Evolutionary conservation across 192 early-diverging fungal genomes (phyloP).

Genomic region (Backusella luteola): DNA sequence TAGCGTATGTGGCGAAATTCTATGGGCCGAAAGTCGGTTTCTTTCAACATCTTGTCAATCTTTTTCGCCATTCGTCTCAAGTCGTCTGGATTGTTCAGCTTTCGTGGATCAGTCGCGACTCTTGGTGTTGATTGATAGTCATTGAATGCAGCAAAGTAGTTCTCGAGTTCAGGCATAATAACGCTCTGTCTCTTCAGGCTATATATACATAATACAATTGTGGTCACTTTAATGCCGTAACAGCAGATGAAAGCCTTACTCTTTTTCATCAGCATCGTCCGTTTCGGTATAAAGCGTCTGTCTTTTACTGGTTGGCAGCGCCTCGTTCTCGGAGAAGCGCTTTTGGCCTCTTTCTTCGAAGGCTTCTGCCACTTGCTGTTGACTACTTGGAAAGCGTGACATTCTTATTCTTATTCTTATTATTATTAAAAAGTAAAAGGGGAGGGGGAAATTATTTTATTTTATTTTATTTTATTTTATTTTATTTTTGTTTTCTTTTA

Average conservation of each 20-base stretch:
- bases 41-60: not conserved
- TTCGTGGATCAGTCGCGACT: not conserved
- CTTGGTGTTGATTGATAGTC: not conserved
- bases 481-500: too few relatives aligned
- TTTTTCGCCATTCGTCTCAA: not conserved
- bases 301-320: not conserved
- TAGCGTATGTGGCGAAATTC: not conserved
- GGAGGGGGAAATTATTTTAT: not conserved
- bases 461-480: too few relatives aligned
- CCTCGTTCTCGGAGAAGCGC: not conserved
- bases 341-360: not conserved
- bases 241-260: not conserved
- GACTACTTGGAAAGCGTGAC: not conserved
- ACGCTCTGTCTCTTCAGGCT: not conserved
- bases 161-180: not conserved
- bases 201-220: not conserved
- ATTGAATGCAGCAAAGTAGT: not conserved
- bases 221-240: not conserved
- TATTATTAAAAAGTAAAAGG: not conserved
- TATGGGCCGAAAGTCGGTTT: not conserved
- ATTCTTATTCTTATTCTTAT: not conserved
- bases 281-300: not conserved
- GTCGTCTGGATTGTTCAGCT: not conserved
- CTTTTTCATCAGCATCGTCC: not conserved
- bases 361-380: not conserved